phyloP scores from a whole-genome alignment of 2,329 filamentous ascomycete species.

The Periconia digitata region DNA sequence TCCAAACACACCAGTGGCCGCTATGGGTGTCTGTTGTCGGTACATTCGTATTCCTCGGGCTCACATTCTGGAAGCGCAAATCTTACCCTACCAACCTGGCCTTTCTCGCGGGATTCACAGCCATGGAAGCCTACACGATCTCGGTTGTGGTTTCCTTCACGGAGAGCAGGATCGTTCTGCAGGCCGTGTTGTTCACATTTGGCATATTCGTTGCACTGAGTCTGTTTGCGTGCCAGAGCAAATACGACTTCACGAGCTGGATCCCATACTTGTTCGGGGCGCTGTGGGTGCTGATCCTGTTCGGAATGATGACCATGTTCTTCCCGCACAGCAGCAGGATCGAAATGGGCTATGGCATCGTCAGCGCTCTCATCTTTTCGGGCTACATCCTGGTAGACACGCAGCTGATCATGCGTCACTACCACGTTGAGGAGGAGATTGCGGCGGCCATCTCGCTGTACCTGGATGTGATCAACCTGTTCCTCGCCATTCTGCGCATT shows the following conservation, averaged over 20 bases:
- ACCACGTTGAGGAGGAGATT: constrained; percentile 98
- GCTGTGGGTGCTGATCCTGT: constrained; percentile 87
- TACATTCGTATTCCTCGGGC: constrained; percentile 38
- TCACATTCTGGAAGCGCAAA: constrained; percentile 45
- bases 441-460: constrained; percentile 93
- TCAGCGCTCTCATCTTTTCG: constrained; percentile 85
- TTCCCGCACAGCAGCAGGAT: constrained; percentile 79
- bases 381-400: constrained; percentile 96
- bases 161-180: constrained; percentile 77
- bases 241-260: constrained; percentile 98
- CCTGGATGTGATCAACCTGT: constrained; percentile 94
- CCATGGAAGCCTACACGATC: constrained; percentile 90
- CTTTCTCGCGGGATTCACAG: constrained; percentile 88
- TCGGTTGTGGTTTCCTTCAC: constrained; percentile 93
- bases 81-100: constrained; percentile 92
- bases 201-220: constrained; percentile 66
- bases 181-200: constrained; percentile 83
- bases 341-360: constrained; percentile 82
- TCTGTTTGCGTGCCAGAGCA: constrained; percentile 92
- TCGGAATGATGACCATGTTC: constrained; percentile 90
- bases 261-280: constrained; percentile 91
- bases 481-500: constrained; percentile 92
- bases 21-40: constrained; percentile 76
- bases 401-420: constrained; percentile 90
- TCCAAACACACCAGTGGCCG: constrained; percentile 79